Evolutionary conservation across 192 early-diverging fungal genomes (phyloP), one percentile per base, ranked within the genome.

Genomic region (Oehlia diaphana): DNA sequence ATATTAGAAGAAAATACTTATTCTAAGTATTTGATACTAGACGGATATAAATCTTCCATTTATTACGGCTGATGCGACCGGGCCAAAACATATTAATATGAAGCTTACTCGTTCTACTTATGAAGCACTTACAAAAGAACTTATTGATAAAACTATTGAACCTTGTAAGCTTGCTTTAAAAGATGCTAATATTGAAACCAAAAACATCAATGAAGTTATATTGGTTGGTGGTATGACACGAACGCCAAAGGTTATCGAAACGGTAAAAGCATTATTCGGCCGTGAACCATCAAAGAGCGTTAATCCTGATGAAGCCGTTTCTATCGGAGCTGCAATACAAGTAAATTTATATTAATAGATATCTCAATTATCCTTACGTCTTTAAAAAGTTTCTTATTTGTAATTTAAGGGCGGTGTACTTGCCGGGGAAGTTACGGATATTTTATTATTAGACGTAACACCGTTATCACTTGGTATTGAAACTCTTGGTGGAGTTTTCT

Each of bases 271-370:
- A 39, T 86, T 96, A 81, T 99, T 99, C 84, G 94, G 94, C 72
- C 90, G 92, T 47, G 96, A 99, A 69, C 95, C 97, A 12, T 91
- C 93, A 85, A 98, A 98, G 89, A 88, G 89, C 70, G 96, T 99
- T 84, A 99, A 99, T 90, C 97, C 97, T 26, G 97, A 99, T 81
- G 97, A 99, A 84, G 97, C 97, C 77, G 97, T 98, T 35, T 96
- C 97, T 67, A 95, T 98, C 82, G 96, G 97, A 82, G 97, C 97
- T 63, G 96, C 97, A 76, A 94, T 99, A 82, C 97, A 99, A 86
- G 76, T 77, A 77, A 77, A 16, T 63, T 9, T 31, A 8, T 49
- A 14, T 12, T 31, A 23, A 47, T 19, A 44, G 21, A 9, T 23
- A 33, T 67, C 14, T 63, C 12, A 26, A 13, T 67, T 9, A 67